Base-by-base conservation (phyloP, 169 alveolate genomes). In the Plasmodium relictum region DNA sequence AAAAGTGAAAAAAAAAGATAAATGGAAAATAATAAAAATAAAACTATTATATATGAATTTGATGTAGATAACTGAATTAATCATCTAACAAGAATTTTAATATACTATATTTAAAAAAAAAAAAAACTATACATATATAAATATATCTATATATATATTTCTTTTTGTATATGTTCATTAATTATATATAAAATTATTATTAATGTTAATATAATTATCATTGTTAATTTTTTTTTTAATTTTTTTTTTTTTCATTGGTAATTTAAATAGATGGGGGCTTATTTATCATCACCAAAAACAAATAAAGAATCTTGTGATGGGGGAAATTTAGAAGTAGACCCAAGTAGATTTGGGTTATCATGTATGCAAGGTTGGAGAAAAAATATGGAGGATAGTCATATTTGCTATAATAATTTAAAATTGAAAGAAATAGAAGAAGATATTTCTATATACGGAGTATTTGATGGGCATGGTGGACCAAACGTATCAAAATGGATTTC, bases 391-490 rank as follows among this genome's bases (percentile, higher is more conserved):
- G 99, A 98, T 88, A 97, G 99, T 31, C 98, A 97, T 59, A 90
- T 98, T 31, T 72, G 92, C 58, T 72, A 73, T 62, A 85, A 62
- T 71, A 85, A 85, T 62, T 50, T 85, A 54, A 85, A 85, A 61
- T 16, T 45, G 54, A 88, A 71, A 16, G 92, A 65, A 59, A 66
- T 68, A 41, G 90, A 65, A 74, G 89, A 91, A 39, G 95, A 89
- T 41, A 74, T 95, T 48, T 92, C 96, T 8, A 54, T 97, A 18
- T 98, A 97, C 87, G 99, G 99, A 37, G 99, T 98, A 16, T 98
- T 97, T 93, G 99, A 98, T 93, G 99, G 99, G 8, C 99, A 98
- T 80, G 99, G 99, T 39, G 99, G 99, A 16, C 95, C 96, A 39
- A 98, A 97, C 88, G 99, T 98, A 14, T 96, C 99, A 44, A 71